These are phyloP conservation scores for Cercophora sp. DNA, from an alignment of 495 filamentous ascomycete genomes.

Conservation along the genomic window DNA sequence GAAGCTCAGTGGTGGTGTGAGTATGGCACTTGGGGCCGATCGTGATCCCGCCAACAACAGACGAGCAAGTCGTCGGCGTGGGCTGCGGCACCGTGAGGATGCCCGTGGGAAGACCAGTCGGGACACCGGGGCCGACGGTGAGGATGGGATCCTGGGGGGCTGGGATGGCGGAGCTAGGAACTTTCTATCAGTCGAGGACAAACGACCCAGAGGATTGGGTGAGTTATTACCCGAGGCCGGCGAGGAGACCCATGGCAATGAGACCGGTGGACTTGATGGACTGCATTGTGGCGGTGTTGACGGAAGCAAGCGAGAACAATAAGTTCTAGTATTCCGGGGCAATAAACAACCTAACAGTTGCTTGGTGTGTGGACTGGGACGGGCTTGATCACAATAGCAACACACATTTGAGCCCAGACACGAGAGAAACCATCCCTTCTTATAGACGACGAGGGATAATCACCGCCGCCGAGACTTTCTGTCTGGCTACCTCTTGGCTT, in stretches of 20 bases:
- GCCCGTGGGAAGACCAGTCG: background rate
- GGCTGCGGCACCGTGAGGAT: background rate
- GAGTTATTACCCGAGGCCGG: background rate
- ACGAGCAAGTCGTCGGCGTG: background rate
- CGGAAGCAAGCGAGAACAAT: no score
- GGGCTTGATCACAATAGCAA: no score
- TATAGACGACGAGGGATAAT: no score
- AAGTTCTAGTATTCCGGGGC: no score
- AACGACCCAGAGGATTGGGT: background rate
- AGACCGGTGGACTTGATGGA: slow-evolving; percentile 5
- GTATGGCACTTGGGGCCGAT: slow-evolving; percentile 19
- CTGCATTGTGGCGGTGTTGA: slow-evolving; percentile 4
- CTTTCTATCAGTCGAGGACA: background rate
- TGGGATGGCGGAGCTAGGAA: background rate
- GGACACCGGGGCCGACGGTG: background rate
- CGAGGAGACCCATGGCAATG: background rate
- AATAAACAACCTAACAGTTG: no score
- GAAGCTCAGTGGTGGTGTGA: slow-evolving; percentile 9
- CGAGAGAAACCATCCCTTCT: no score
- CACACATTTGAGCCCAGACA: no score
- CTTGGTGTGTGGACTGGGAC: no score
- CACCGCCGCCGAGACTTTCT: no score
- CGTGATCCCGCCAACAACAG: background rate
- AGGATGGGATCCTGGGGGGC: background rate
- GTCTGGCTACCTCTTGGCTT: no score